Evolutionary conservation across 176 grass and related monocot genomes (phyloP), one percentile per base, ranked within the genome.

Genomic region (Hsuehochloa calcarea): DNA sequence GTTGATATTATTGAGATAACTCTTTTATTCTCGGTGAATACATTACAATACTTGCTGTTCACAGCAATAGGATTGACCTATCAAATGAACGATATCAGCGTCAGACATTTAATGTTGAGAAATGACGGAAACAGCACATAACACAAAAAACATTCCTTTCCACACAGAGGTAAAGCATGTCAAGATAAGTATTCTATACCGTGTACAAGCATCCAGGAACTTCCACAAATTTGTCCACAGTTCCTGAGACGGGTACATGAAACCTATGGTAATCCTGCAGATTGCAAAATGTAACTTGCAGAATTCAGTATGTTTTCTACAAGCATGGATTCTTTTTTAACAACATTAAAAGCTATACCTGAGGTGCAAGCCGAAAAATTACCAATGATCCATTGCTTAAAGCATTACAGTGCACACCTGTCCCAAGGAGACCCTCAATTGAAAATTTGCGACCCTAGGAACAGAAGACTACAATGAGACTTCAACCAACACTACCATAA

Each of bases 31-130:
- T 99, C 96, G 0, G 96, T 99, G 73, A 99, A 99, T 38, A 99
- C 96, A 79, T 99, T 96, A 82, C 96, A 99, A 55, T 96, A 96
- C 68, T 96, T 99, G 64, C 96, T 99, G 86, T 99, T 99, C 61
- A 99, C 93, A 16, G 96, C 96, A 63, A 99, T 99, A 83, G 96
- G 96, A 83, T 99, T 99, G 69, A 99, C 96, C 96, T 99, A 82
- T 79, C 65, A 80, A 80, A 90, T 83, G 52, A 34, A 73, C 61
- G 2, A 77, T 60, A 84, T 26, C 25, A 84, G 66, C 1, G 10
- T 60, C 61, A 73, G 76, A 25, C 29, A 69, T 38, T 47, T 56
- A 58, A 70, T 90, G 27, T n/a, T 38, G 27, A 79, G 37, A 91
- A 66, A 85, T 77, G 44, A 50, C 25, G 61, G 44, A 78, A 4